Conservation (phyloP, 2,329 filamentous ascomycete species). For the Immersiporthe knoxdaviesiana region DNA sequence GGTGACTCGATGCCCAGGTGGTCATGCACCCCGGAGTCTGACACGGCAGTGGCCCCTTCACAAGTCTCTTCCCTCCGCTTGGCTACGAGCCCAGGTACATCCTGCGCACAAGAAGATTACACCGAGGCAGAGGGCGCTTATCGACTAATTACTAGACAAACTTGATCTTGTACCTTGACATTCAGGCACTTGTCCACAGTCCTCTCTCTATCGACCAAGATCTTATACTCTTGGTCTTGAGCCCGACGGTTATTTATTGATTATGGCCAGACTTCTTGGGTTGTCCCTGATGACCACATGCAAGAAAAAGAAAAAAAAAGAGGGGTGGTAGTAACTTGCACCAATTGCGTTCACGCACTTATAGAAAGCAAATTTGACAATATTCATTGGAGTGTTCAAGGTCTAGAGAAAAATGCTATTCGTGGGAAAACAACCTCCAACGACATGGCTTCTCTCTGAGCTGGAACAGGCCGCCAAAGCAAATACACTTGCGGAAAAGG, state of each 20-base stretch:
- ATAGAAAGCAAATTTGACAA: background rate
- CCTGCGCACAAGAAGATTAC: background rate
- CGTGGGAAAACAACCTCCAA: background rate
- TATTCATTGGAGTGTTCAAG: background rate
- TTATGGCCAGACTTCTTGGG: background rate
- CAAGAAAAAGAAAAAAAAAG: background rate
- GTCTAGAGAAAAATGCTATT: background rate
- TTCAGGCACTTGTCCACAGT: too few relatives aligned
- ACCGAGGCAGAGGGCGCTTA: background rate
- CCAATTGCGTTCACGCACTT: background rate
- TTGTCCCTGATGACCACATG: background rate
- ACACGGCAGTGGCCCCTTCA: background rate
- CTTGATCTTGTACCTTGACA: background rate
- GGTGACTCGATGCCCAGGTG: background rate
- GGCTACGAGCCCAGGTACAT: background rate
- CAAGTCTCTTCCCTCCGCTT: background rate
- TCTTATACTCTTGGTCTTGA: background rate
- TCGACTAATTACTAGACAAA: background rate
- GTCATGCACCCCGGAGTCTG: background rate
- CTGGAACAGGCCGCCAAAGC: background rate
- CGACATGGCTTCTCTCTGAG: background rate
- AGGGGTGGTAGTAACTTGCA: background rate
- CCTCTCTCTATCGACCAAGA: background rate
- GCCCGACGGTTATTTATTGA: background rate
- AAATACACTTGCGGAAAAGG: background rate